Evolutionary conservation across 345 rosid genomes (phyloP).

Genomic region (Xanthoceras sorbifolium): DNA sequence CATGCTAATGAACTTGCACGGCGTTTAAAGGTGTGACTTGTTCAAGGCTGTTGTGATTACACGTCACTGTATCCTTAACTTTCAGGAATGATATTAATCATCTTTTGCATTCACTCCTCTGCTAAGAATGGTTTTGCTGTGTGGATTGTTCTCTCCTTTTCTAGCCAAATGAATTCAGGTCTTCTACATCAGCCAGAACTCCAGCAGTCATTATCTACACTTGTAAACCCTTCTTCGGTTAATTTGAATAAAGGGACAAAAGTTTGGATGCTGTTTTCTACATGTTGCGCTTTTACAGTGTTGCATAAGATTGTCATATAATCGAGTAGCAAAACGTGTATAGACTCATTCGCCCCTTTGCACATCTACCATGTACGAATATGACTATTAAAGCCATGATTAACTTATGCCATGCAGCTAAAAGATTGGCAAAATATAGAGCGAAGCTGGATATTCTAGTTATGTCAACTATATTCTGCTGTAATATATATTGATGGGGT

Average conservation of each 20-base stretch:
- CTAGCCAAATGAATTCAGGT: not conserved
- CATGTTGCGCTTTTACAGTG: not conserved
- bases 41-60: not conserved
- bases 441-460: not conserved
- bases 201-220: not conserved
- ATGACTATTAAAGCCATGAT: not conserved
- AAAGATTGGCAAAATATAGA: not conserved
- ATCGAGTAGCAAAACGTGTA: not conserved
- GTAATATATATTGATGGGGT: not conserved
- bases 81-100: slow-evolving; percentile 1
- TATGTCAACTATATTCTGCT: not conserved
- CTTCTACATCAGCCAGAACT: not conserved
- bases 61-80: not conserved
- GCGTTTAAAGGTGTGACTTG: slow-evolving; percentile 56
- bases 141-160: not conserved
- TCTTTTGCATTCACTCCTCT: not conserved
- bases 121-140: not conserved
- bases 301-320: not conserved
- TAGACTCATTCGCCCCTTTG: not conserved
- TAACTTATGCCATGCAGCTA: not conserved
- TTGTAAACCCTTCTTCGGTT: too few species aligned
- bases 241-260: not conserved
- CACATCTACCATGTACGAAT: not conserved
- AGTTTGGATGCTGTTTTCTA: not conserved
- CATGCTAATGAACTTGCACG: slow-evolving; percentile 84